Base-by-base conservation (phyloP, 2,329 filamentous ascomycete species). In the Colletotrichum spaethianum region DNA sequence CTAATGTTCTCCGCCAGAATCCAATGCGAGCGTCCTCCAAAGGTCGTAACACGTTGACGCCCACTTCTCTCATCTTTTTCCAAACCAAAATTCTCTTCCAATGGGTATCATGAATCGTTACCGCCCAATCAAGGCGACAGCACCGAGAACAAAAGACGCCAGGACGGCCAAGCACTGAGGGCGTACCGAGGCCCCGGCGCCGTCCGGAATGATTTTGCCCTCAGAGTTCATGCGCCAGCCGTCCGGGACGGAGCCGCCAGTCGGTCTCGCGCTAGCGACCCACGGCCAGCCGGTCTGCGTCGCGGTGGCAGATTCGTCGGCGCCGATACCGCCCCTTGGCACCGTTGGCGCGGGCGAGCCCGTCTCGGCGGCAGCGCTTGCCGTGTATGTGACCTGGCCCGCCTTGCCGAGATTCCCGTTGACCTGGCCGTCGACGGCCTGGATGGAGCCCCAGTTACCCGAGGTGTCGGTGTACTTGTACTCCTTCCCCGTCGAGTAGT, bases 401-500 rank as follows among this genome's bases (percentile, higher is more conserved):
- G 87, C 85, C 72, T 86, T 88, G 74, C 87, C 87, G 76, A 89
- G 87, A 70, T 90, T 93, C 38, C 89, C 90, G 80, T 94, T 94
- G 81, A 98, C 86, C 75, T 86, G 82, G 73, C 96, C 96, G 75
- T 91, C 95, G n/a, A 92, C 88, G 64, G 96, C 91, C 76, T 89
- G 83, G 81, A 99, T 98, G 60, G 93, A 96, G 75, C 90, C 79
- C 94, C 94, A 98, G 28, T 86, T 89, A 59, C 96, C 96, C 59
- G 89, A 92, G 46, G 87, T 89, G 80, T 96, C 93, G 75, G 89
- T 89, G 84, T 98, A 99, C 69, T 85, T 86, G 86, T 99, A 99
- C 74, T 93, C 86, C 23, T 89, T 92, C 65, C 96, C 96, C 1
- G 95, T 98, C 28, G 95, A 98, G 85, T 98, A 99, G 85, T 99